phyloP scores from a whole-genome alignment of 192 early-diverging fungal genomes.

The Dissophora ornata region DNA sequence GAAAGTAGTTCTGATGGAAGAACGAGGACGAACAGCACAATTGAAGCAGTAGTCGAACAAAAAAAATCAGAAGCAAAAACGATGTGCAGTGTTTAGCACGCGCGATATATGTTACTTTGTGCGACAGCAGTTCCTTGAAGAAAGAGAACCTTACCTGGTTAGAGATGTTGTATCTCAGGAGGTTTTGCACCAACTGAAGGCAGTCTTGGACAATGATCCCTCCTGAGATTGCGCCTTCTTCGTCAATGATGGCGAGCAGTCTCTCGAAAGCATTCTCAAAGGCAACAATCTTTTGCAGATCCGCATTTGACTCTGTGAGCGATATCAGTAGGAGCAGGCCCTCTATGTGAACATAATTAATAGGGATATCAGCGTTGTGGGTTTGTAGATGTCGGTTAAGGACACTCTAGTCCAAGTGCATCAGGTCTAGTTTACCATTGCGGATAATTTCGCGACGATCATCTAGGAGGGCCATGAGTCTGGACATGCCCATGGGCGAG shows the following conservation, averaged over 20 bases:
- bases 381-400: too few relatives aligned
- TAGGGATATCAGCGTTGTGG: too few relatives aligned
- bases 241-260: conserved; percentile 86
- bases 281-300: conserved; percentile 99
- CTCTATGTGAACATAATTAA: conserved; percentile 67
- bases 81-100: too few relatives aligned
- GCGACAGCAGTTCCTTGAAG: not conserved
- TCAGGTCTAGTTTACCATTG: too few relatives aligned
- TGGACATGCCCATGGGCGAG: conserved; percentile 83
- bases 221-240: conserved; percentile 91
- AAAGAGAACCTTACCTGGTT: conserved; percentile 81
- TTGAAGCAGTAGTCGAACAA: too few relatives aligned
- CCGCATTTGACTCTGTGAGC: conserved; percentile 91
- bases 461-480: conserved; percentile 94
- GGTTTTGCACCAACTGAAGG: conserved; percentile 89
- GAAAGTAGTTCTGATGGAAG: conserved; percentile 83
- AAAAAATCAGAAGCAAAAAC: too few relatives aligned
- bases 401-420: too few relatives aligned
- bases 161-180: conserved; percentile 95
- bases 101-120: too few relatives aligned
- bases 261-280: conserved; percentile 98
- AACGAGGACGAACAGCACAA: too few relatives aligned
- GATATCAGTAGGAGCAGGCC: conserved; percentile 91
- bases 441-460: conserved; percentile 95
- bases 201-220: conserved; percentile 98